A percentile compares a stretch with the other conserved stretches of the same genome.
These are phyloP conservation scores for Penicillium angulare DNA, from an alignment of 495 filamentous ascomycete genomes.

Conservation along the genomic window DNA sequence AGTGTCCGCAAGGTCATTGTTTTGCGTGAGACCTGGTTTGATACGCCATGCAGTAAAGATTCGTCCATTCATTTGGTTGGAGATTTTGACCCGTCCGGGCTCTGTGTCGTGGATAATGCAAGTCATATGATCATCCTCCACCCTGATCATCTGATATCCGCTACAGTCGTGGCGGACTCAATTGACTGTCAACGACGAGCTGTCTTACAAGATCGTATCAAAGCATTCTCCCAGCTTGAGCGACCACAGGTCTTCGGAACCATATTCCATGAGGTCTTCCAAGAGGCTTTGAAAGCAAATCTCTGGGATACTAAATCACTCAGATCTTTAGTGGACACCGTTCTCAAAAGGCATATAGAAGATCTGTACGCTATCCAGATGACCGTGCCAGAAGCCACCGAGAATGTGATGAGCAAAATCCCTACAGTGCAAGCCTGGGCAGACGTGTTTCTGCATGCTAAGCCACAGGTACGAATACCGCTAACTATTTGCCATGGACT, in stretches of 20 bases:
- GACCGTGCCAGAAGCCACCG: conserved; percentile 64
- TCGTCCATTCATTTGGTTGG: conserved; percentile 84
- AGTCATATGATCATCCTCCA: conserved; percentile 88
- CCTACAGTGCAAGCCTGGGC: conserved; percentile 80
- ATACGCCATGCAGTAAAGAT: conserved; percentile 68
- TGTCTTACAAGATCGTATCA: conserved; percentile 90
- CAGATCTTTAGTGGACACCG: conserved; percentile 56
- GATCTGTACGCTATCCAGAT: conserved; percentile 82
- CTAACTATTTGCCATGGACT: neutral
- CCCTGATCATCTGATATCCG: conserved; percentile 92
- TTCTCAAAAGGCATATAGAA: conserved; percentile 72
- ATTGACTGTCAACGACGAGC: conserved; percentile 85
- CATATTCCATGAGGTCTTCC: conserved; percentile 90
- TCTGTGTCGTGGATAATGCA: conserved; percentile 72
- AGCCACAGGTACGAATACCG: conserved; percentile 60
- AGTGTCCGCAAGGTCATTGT: conserved; percentile 64
- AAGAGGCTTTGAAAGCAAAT: conserved; percentile 82
- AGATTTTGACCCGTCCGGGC: conserved; percentile 62
- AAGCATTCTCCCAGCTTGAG: conserved; percentile 74
- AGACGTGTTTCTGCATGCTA: conserved; percentile 66
- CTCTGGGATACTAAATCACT: conserved; percentile 73
- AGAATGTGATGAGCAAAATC: conserved; percentile 76
- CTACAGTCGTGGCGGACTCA: conserved; percentile 90
- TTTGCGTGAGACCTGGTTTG: conserved; percentile 81
- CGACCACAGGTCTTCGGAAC: conserved; percentile 83